Conservation (phyloP, 2,329 filamentous ascomycete species). For the Aspergillus eucalypticola region DNA sequence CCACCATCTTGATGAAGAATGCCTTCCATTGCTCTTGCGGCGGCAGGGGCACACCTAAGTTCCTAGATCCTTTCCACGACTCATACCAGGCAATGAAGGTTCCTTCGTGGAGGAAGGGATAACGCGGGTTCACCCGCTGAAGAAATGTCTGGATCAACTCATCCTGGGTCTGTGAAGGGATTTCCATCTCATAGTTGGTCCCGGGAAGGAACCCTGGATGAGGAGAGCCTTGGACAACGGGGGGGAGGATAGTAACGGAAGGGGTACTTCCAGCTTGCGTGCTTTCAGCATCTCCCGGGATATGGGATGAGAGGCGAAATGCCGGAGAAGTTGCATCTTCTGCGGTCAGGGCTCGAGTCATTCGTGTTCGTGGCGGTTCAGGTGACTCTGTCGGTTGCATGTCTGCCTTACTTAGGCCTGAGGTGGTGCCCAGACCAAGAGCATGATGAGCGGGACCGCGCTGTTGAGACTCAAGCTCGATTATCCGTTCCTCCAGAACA, state of each 20-base stretch:
- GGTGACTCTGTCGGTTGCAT: not conserved
- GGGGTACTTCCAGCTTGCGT: not conserved
- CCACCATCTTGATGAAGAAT: slow-evolving; percentile 5
- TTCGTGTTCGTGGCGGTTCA: not conserved
- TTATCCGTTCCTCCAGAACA: slow-evolving; percentile 3
- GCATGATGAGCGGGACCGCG: not conserved
- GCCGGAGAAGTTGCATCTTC: not conserved
- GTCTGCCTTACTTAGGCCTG: not conserved
- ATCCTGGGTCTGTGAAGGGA: not conserved
- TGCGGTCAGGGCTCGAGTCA: not conserved
- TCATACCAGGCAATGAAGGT: slow-evolving; percentile 4
- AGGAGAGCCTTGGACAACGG: not conserved
- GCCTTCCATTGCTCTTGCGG: slow-evolving; percentile 1
- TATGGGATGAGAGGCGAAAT: not conserved
- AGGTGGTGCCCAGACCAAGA: too few relatives aligned
- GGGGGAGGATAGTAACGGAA: not conserved
- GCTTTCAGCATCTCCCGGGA: not conserved
- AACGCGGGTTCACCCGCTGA: not conserved
- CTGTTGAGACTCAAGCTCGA: not conserved
- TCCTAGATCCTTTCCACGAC: not conserved
- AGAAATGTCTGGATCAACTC: not conserved
- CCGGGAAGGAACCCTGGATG: not conserved
- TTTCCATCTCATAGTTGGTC: not conserved
- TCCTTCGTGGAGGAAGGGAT: slow-evolving; percentile 7
- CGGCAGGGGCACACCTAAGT: not conserved